These are phyloP conservation scores for Cystoisospora suis DNA, from an alignment of 169 alveolate genomes.

Conservation along the genomic window DNA sequence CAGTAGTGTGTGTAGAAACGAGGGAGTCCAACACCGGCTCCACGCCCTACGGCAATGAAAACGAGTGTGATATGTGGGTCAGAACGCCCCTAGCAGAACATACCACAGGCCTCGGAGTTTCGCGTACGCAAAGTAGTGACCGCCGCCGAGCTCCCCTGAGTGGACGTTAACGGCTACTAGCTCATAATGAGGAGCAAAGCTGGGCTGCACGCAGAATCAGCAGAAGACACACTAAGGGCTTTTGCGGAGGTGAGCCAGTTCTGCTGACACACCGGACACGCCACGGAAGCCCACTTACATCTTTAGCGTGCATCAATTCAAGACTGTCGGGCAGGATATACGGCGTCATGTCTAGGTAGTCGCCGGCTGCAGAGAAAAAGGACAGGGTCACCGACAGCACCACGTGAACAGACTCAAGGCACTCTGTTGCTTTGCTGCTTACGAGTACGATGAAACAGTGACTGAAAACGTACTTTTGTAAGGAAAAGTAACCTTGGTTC, in stretches of 20 bases:
- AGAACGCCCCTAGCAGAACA: constrained; percentile 53
- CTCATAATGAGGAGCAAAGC: constrained; percentile 74
- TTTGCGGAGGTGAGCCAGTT: background rate
- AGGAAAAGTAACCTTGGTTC: constrained; percentile 73
- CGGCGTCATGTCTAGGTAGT: constrained; percentile 68
- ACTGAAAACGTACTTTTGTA: constrained; percentile 41
- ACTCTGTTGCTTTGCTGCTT: background rate
- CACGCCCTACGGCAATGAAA: background rate
- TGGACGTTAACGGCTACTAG: constrained; percentile 77
- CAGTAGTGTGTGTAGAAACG: background rate
- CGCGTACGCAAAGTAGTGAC: constrained; percentile 79
- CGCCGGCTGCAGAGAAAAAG: constrained; percentile 62
- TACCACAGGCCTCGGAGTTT: constrained; percentile 78
- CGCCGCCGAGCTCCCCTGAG: constrained; percentile 79
- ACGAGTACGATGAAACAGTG: background rate
- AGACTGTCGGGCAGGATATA: constrained; percentile 67
- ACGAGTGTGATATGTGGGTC: background rate
- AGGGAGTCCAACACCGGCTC: no score
- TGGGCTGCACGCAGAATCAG: constrained; percentile 22
- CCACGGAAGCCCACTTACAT: background rate
- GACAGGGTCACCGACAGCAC: background rate
- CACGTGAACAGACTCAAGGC: background rate
- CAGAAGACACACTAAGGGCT: background rate
- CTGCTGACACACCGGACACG: background rate
- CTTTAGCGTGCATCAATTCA: constrained; percentile 13